A percentile compares a stretch with the other conserved stretches of the same genome.
phyloP scores from a whole-genome alignment of 2,329 filamentous ascomycete genomes.

The Ophiostoma populinum region DNA sequence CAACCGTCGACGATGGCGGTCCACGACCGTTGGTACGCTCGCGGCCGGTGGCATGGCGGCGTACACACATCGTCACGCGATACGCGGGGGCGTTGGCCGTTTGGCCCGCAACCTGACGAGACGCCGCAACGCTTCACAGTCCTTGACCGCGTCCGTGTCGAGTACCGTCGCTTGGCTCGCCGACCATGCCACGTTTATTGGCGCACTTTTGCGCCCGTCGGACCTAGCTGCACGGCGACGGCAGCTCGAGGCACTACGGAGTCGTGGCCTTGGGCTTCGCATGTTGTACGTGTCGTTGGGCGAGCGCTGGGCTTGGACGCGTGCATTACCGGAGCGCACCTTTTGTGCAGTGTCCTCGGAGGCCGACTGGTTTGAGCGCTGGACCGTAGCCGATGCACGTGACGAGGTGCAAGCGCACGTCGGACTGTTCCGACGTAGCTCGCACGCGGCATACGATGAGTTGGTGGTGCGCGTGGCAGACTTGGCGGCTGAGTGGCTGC shows the following conservation, averaged over 20 bases:
- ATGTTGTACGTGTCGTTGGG: constrained; percentile 67
- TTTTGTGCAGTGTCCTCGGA: constrained; percentile 50
- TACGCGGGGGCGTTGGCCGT: constrained; percentile 19
- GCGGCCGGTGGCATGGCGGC: constrained; percentile 66
- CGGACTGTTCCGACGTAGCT: constrained; percentile 43
- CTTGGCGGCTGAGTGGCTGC: constrained; percentile 39
- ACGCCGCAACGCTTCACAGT: no score
- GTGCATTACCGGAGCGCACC: constrained; percentile 50
- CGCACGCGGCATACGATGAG: constrained; percentile 44
- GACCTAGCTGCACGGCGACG: constrained; percentile 55
- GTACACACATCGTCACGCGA: constrained; percentile 58
- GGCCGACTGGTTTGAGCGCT: constrained; percentile 27
- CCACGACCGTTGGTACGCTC: constrained; percentile 64
- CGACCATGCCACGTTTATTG: no score
- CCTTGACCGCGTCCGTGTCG: no score
- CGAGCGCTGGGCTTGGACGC: constrained; percentile 46
- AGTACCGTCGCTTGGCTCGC: no score
- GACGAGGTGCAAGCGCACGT: constrained; percentile 63
- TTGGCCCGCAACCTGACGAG: no score
- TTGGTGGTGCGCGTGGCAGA: constrained; percentile 43
- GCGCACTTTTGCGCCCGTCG: no score
- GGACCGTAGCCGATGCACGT: constrained; percentile 43
- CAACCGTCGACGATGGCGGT: background rate
- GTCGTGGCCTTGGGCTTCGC: constrained; percentile 48
- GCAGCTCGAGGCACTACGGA: constrained; percentile 39